These are phyloP conservation scores for Flaveria trinervia DNA, from an alignment of 129 eudicot species.

Conservation along the genomic window DNA sequence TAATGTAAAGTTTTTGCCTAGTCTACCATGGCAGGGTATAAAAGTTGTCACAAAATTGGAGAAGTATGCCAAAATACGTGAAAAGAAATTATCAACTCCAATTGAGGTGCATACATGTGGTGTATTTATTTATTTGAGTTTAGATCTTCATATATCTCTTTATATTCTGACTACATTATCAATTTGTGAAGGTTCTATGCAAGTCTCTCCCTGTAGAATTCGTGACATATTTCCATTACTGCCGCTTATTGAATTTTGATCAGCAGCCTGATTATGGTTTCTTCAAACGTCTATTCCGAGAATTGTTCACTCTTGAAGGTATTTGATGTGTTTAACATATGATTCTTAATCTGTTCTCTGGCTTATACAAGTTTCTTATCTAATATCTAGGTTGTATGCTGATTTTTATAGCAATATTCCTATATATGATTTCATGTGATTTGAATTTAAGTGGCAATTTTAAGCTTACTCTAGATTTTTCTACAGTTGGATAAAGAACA, in stretches of 20 bases:
- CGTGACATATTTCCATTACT: too few relatives aligned
- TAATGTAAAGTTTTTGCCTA: neutral
- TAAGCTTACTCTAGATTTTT: neutral
- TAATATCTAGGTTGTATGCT: neutral
- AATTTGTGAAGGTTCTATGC: too few relatives aligned
- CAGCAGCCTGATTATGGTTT: too few relatives aligned
- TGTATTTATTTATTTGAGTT: constrained; percentile 15
- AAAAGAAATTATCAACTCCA: constrained; percentile 91
- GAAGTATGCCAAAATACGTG: constrained; percentile 94
- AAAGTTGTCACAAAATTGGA: constrained; percentile 43
- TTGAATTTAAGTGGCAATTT: neutral
- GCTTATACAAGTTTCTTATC: neutral
- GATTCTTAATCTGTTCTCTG: neutral
- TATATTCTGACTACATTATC: constrained; percentile 4
- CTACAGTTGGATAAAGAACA: constrained; percentile 16
- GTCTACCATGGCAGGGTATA: too few relatives aligned
- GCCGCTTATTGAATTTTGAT: too few relatives aligned
- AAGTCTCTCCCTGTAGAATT: too few relatives aligned
- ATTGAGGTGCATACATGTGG: constrained; percentile 58
- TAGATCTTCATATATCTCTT: neutral
- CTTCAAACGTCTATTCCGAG: too few relatives aligned
- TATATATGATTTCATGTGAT: neutral
- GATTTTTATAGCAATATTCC: neutral
- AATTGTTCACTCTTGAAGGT: too few relatives aligned
- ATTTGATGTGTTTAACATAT: too few relatives aligned